phyloP scores from a whole-genome alignment of 805 yeast species.

The Saccharomycopsis fibuligera region DNA sequence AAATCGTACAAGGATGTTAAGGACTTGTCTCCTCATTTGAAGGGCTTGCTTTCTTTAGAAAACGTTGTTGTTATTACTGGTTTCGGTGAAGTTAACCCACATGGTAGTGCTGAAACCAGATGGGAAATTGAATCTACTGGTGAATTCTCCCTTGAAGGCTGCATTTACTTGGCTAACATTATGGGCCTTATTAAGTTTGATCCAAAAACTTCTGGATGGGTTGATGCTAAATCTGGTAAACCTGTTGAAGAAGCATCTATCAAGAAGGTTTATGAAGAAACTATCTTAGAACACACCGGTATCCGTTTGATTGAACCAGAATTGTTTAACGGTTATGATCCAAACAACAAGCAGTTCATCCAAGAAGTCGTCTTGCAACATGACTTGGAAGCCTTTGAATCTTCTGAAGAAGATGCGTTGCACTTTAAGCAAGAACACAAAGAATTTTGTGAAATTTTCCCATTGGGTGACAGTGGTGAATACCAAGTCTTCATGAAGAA shows the following conservation, averaged over 20 bases:
- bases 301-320: slow-evolving; percentile 96
- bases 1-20: slow-evolving; percentile 72
- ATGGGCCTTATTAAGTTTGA: slow-evolving; percentile 92
- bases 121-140: slow-evolving; percentile 99
- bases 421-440: slow-evolving; percentile 93
- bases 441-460: slow-evolving; percentile 86
- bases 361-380: slow-evolving; percentile 97
- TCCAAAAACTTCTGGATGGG: slow-evolving; percentile 87
- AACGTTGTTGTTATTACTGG: slow-evolving; percentile 94
- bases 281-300: slow-evolving; percentile 90
- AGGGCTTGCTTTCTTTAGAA: slow-evolving; percentile 89
- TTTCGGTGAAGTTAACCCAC: slow-evolving; percentile 97
- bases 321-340: slow-evolving; percentile 88
- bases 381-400: slow-evolving; percentile 92
- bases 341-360: slow-evolving; percentile 83
- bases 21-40: slow-evolving; percentile 57
- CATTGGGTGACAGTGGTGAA: slow-evolving; percentile 84
- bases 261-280: slow-evolving; percentile 84
- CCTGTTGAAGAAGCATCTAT: slow-evolving; percentile 95
- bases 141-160: slow-evolving; percentile 93
- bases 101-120: slow-evolving; percentile 98
- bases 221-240: slow-evolving; percentile 84
- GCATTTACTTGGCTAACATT: slow-evolving; percentile 99
- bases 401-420: slow-evolving; percentile 91
- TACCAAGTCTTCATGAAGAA: slow-evolving; percentile 83